Conservation (phyloP, 768 basidiomycete genomes). For the Tulasnella calospora region DNA sequence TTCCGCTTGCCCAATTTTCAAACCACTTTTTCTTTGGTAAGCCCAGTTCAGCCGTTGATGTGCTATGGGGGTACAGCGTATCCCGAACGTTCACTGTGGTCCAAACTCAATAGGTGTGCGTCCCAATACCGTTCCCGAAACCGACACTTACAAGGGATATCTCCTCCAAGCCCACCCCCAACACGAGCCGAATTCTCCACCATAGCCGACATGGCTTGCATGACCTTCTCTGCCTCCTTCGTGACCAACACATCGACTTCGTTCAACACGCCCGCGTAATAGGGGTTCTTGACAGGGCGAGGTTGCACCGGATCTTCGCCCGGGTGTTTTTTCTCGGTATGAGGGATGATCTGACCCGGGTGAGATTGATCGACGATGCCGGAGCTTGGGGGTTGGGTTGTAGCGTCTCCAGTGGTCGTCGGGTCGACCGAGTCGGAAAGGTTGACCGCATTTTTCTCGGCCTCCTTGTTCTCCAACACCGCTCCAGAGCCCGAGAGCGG, state of each 20-base stretch:
- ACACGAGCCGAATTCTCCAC: slow-evolving; percentile 15
- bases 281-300: not conserved
- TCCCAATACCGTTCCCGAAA: not conserved
- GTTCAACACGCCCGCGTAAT: not conserved
- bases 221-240: slow-evolving; percentile 17
- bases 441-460: not conserved
- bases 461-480: not conserved
- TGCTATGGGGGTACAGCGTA: slow-evolving; percentile 15
- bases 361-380: not conserved
- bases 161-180: not conserved
- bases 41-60: not conserved
- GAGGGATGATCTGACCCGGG: not conserved
- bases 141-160: not conserved
- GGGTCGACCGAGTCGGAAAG: not conserved
- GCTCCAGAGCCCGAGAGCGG: not conserved
- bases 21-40: slow-evolving; percentile 12
- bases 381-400: not conserved
- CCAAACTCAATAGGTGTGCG: not conserved
- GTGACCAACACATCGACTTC: not conserved
- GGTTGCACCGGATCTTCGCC: not conserved
- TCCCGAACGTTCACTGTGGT: not conserved
- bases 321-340: not conserved
- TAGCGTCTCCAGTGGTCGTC: not conserved
- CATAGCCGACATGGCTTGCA: slow-evolving; percentile 14
- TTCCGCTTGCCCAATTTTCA: not conserved